Conservation (phyloP, 1,139 yeast species). For the Hyphopichia burtonii region DNA sequence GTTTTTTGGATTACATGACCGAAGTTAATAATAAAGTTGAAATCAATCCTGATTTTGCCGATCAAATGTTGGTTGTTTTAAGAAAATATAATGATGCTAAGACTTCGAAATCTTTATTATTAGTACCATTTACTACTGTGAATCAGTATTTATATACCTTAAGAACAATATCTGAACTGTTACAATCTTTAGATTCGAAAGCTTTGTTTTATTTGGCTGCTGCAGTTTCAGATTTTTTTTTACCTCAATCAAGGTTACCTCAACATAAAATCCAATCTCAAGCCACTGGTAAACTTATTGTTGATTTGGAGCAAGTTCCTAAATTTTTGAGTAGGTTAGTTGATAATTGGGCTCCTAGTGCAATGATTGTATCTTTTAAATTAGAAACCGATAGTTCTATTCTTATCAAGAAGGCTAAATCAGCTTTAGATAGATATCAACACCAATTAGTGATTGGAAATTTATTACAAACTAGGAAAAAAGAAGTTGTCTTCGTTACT, state of each 20-base stretch:
- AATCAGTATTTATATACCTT: conserved; percentile 89
- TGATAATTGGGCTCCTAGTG: conserved; percentile 92
- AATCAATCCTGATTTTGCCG: conserved; percentile 60
- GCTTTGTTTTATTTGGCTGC: conserved; percentile 91
- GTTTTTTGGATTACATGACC: conserved; percentile 81
- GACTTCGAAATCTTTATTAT: conserved; percentile 56
- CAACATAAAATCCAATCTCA: conserved; percentile 93
- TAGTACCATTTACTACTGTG: conserved; percentile 91
- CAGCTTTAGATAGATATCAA: conserved; percentile 78
- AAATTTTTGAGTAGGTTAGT: conserved; percentile 85
- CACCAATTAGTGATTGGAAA: conserved; percentile 97
- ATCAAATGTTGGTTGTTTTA: conserved; percentile 63
- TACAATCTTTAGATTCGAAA: conserved; percentile 51
- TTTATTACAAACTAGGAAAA: conserved; percentile 81
- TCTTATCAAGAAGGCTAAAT: conserved; percentile 69
- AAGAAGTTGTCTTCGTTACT: conserved; percentile 83
- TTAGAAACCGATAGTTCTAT: conserved; percentile 82
- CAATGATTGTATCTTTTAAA: conserved; percentile 93
- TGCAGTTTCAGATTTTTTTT: conserved; percentile 94
- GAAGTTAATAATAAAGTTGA: conserved; percentile 53
- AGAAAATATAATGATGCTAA: conserved; percentile 63
- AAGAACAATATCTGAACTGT: conserved; percentile 59
- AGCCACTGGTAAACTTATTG: conserved; percentile 65
- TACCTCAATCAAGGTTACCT: conserved; percentile 82
- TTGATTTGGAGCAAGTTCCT: conserved; percentile 93